A percentile compares a stretch with the other conserved stretches of the same genome.
Conservation (phyloP, 2,329 filamentous ascomycete genomes). For the Alternaria hordeiaustralica region DNA sequence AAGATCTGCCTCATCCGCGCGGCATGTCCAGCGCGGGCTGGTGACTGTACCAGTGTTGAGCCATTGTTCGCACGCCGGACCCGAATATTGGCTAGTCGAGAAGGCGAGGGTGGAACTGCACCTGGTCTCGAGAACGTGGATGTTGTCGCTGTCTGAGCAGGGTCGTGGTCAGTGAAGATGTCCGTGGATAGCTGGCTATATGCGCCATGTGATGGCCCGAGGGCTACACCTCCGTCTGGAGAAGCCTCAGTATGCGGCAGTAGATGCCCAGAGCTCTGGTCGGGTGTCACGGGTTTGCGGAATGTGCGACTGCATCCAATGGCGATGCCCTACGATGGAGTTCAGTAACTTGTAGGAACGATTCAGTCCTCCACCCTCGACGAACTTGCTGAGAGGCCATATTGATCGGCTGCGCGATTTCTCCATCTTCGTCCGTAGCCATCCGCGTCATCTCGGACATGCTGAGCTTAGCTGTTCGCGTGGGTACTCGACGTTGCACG, state of each 20-base stretch:
- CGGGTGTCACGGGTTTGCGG: constrained; percentile 8
- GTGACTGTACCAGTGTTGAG: constrained; percentile 31
- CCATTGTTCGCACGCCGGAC: constrained; percentile 28
- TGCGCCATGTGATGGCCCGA: not conserved
- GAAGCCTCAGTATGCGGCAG: not conserved
- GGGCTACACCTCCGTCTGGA: constrained; percentile 6
- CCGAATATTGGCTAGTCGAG: constrained; percentile 28
- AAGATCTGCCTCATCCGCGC: constrained; percentile 41
- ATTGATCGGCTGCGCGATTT: not conserved
- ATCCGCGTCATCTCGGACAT: not conserved
- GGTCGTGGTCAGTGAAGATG: not conserved
- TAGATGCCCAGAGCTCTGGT: not conserved
- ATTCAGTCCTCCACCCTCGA: not conserved
- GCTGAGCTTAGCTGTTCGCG: not conserved
- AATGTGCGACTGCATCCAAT: not conserved
- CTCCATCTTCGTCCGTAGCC: not conserved
- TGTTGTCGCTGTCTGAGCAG: not conserved
- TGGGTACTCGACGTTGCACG: not conserved
- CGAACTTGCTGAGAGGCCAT: constrained; percentile 18
- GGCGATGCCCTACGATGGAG: constrained; percentile 8
- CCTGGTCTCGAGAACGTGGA: not conserved
- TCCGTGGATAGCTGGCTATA: not conserved
- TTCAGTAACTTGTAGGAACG: constrained; percentile 7
- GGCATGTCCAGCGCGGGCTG: constrained; percentile 37
- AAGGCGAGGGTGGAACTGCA: constrained; percentile 1